phyloP scores from a whole-genome alignment of 2,329 filamentous ascomycete species.

The Orbilia ellipsospora region DNA sequence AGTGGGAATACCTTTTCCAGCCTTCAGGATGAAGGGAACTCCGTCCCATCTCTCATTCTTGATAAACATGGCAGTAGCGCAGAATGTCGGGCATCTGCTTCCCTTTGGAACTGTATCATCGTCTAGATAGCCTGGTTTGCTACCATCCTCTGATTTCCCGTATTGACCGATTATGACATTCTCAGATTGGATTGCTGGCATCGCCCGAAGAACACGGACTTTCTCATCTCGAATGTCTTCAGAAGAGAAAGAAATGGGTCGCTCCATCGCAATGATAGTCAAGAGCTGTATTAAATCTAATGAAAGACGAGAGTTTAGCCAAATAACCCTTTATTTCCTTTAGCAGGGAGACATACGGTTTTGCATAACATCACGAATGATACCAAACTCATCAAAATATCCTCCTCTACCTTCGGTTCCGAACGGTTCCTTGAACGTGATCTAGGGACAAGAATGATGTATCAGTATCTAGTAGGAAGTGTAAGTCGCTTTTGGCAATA shows the following conservation, averaged over 20 bases:
- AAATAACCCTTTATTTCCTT: too few relatives aligned
- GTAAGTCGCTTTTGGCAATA: constrained; percentile 60
- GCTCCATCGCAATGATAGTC: constrained; percentile 96
- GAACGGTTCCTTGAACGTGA: constrained; percentile 99
- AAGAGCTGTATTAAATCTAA: constrained; percentile 89
- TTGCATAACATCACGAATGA: constrained; percentile 99
- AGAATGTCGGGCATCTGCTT: constrained; percentile 97
- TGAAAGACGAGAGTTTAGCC: too few relatives aligned
- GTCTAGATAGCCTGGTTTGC: constrained; percentile 97
- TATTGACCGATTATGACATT: constrained; percentile 99
- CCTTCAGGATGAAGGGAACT: constrained; percentile 99
- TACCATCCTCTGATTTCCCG: constrained; percentile 92
- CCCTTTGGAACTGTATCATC: constrained; percentile 98
- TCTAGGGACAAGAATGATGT: constrained; percentile 64
- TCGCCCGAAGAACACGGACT: constrained; percentile 91
- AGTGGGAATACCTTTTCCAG: constrained; percentile 75
- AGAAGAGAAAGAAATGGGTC: constrained; percentile 95
- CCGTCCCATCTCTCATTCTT: constrained; percentile 99
- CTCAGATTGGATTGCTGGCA: constrained; percentile 96
- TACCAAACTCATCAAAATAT: constrained; percentile 99
- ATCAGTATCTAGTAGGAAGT: background rate
- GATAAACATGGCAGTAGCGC: constrained; percentile 95
- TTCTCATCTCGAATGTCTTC: constrained; percentile 99
- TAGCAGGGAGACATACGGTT: constrained; percentile 70
- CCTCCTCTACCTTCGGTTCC: constrained; percentile 97